Evolutionary conservation across 2,329 filamentous ascomycete species (phyloP).

Genomic region (Ceratocystis cacaofunesta): DNA sequence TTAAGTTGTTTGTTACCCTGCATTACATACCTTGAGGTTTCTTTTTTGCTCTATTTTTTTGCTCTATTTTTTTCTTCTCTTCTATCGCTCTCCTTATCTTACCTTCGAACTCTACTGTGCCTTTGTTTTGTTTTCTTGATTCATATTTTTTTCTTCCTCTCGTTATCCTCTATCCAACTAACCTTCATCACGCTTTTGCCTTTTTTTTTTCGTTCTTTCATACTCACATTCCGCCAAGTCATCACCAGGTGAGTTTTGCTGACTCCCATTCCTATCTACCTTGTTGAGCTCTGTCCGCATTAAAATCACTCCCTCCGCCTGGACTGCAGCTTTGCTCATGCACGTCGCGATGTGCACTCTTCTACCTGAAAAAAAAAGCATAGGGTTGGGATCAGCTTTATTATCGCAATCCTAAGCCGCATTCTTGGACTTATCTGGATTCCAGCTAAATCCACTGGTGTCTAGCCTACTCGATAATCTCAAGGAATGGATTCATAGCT

Average conservation of each 20-base stretch:
- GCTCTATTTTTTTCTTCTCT: constrained; percentile 3
- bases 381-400: background rate
- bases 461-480: background rate
- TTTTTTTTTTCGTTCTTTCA: too few species aligned
- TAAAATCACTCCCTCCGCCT: background rate
- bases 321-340: background rate
- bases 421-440: background rate
- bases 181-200: too few species aligned
- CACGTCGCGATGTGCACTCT: background rate
- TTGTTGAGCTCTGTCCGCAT: background rate
- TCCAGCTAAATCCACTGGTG: background rate
- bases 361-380: background rate
- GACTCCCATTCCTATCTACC: background rate
- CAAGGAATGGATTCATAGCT: background rate
- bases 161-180: background rate
- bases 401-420: background rate
- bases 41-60: background rate
- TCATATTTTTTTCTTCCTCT: constrained; percentile 8
- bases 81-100: constrained; percentile 2
- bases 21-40: constrained; percentile 10
- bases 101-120: background rate
- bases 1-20: constrained; percentile 13
- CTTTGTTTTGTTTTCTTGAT: background rate
- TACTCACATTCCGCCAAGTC: background rate
- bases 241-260: background rate